Evolutionary conservation across 371 early-diverging fungal genomes (phyloP), one percentile per base, ranked within the genome.

Genomic region (Nosema granulosis): DNA sequence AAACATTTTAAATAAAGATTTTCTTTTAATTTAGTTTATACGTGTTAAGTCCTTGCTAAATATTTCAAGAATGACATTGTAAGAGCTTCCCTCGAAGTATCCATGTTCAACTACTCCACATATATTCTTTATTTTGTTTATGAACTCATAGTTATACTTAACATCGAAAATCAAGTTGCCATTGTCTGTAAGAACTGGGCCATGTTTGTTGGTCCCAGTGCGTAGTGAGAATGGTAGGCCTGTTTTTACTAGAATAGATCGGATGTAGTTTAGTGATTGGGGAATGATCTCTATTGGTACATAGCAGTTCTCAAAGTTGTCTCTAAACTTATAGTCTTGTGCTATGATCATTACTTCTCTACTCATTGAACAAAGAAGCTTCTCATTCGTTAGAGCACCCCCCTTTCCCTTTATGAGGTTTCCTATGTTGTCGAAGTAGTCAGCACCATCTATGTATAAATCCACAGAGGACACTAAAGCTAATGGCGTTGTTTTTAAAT

Each of bases 61-160:
- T n/a, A n/a, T n/a, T n/a, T 63, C 38, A 9, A 63, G 2, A 16
- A 13, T 63, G 3, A 63, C 22, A 35, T 63, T 63, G 37, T 35
- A 63, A 35, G 32, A 32, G 3, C 37, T 22, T 24, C n/a, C 37
- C 29, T 32, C 37, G 49, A 84, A 78, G n/a, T 82, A 68, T 52
- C 85, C 85, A 59, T 80, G 77, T 56, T 81, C 81, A 0, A 84
- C 74, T n/a, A 84, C 80, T 12, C 85, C 85, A 54, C 71, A 65
- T 13, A 83, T 76, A 2, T 59, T 50, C 38, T 73, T 75, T 59
- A 75, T 68, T n/a, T 70, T 20, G 1, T 76, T 49, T 31, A 80
- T 57, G 51, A 83, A 69, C 0, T 73, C 57, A 13, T 29, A 24
- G 31, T 72, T 43, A 57, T 72, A 83, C 31, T 75, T 28, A 6